phyloP scores from a whole-genome alignment of 208 protist genomes.

The Willaertia magna region DNA sequence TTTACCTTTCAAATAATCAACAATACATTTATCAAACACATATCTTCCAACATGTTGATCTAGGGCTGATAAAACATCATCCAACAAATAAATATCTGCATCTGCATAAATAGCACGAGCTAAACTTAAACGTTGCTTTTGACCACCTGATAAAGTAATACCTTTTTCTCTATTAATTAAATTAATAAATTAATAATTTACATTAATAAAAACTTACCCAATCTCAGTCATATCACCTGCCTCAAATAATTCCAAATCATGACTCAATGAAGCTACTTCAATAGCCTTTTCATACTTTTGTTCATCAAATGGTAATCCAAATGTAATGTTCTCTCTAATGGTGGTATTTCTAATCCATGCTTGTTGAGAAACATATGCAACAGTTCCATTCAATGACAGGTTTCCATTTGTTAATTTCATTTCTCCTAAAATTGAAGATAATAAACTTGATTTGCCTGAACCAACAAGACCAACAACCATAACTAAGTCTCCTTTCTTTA shows the following conservation, averaged over 20 bases:
- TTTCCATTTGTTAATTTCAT: slow-evolving; percentile 36
- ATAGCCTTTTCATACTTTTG: slow-evolving; percentile 38
- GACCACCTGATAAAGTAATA: slow-evolving; percentile 52
- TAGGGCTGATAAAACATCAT: slow-evolving; percentile 77
- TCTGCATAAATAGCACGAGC: slow-evolving; percentile 32
- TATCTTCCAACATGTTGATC: slow-evolving; percentile 66
- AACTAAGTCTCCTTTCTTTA: slow-evolving; percentile 51
- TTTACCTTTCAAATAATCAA: slow-evolving; percentile 25
- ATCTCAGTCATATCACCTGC: slow-evolving; percentile 66
- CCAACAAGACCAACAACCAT: slow-evolving; percentile 58
- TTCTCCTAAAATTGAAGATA: slow-evolving; percentile 58
- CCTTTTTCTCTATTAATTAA: too few relatives aligned
- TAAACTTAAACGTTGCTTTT: slow-evolving; percentile 42
- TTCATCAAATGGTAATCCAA: slow-evolving; percentile 48
- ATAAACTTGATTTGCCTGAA: slow-evolving; percentile 57
- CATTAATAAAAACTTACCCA: too few relatives aligned
- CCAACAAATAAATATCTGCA: slow-evolving; percentile 57
- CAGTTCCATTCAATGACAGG: not conserved
- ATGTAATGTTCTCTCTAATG: slow-evolving; percentile 75
- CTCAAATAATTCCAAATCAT: slow-evolving; percentile 59
- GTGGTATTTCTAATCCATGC: slow-evolving; percentile 45
- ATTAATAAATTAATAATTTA: too few relatives aligned
- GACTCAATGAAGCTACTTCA: slow-evolving; percentile 47
- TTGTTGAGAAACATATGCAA: slow-evolving; percentile 74
- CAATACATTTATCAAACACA: slow-evolving; percentile 28